Conservation (phyloP, 192 early-diverging fungal genomes). For the Podila horticola region DNA sequence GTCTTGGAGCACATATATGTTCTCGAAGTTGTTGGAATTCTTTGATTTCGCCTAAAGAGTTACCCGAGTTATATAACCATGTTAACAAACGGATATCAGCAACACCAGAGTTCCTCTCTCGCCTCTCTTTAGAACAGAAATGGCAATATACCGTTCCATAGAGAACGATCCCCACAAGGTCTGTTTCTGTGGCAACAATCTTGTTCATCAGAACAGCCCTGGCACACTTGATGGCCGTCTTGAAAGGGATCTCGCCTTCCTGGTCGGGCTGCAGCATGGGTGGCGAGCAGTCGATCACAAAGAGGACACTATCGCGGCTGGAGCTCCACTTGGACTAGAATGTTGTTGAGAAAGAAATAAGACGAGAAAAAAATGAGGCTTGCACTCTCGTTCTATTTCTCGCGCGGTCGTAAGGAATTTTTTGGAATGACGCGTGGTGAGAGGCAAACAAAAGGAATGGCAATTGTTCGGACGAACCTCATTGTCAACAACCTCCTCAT, state of each 20-base stretch:
- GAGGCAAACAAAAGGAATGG: neutral
- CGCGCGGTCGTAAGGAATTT: neutral
- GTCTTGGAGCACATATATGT: constrained; percentile 70
- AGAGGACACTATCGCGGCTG: constrained; percentile 62
- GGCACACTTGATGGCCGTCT: constrained; percentile 51
- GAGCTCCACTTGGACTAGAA: constrained; percentile 30
- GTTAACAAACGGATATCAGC: neutral
- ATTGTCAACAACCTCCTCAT: constrained; percentile 46
- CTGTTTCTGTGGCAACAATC: constrained; percentile 52
- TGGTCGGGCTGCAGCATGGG: constrained; percentile 50
- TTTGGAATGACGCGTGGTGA: neutral
- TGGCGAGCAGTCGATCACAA: constrained; percentile 62
- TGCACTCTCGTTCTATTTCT: neutral
- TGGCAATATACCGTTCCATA: constrained; percentile 57
- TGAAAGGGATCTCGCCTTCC: constrained; percentile 53
- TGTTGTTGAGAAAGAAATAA: neutral
- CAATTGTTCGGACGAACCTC: constrained; percentile 20
- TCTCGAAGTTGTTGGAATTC: constrained; percentile 65
- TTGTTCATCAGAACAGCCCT: constrained; percentile 53
- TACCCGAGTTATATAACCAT: neutral
- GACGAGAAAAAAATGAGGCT: neutral
- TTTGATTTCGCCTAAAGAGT: constrained; percentile 42
- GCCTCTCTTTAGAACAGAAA: no score
- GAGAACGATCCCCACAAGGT: constrained; percentile 57
- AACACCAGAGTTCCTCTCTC: neutral